Conservation (phyloP, 257 asterid genomes). For the Plantago elongata region DNA sequence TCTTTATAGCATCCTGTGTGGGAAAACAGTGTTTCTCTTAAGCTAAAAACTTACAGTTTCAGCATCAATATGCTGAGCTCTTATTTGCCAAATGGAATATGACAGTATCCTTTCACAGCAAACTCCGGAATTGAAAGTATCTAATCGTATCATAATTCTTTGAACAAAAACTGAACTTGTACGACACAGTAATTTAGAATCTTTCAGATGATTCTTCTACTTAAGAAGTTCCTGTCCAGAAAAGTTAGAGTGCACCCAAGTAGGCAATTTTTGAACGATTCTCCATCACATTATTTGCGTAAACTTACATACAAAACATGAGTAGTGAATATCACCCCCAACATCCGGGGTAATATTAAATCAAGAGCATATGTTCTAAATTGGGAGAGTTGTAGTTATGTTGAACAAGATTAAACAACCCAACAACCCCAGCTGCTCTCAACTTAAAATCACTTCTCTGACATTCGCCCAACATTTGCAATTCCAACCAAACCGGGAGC, state of each 20-base stretch:
- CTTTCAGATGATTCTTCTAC: background rate
- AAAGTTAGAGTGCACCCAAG: background rate
- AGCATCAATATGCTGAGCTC: too few relatives aligned
- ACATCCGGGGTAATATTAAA: background rate
- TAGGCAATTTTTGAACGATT: background rate
- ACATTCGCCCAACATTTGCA: too few relatives aligned
- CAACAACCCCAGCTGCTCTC: too few relatives aligned
- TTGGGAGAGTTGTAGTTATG: too few relatives aligned
- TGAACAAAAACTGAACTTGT: background rate
- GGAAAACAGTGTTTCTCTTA: slow-evolving; percentile 11
- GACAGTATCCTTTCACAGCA: background rate
- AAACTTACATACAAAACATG: background rate
- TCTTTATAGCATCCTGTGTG: slow-evolving; percentile 88
- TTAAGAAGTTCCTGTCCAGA: background rate
- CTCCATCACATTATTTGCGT: background rate
- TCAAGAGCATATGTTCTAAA: too few relatives aligned
- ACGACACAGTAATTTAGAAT: background rate
- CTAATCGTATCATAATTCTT: too few relatives aligned
- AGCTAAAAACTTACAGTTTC: too few relatives aligned
- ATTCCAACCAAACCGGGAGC: too few relatives aligned
- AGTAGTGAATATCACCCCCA: background rate
- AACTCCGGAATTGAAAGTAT: background rate
- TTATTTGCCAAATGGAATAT: background rate
- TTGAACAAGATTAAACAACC: too few relatives aligned
- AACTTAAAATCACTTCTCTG: too few relatives aligned